Percentiles rank a stretch among this genome's conserved stretches.
phyloP scores from a whole-genome alignment of 2,329 filamentous ascomycete species.

The Hypoxylon sp. region DNA sequence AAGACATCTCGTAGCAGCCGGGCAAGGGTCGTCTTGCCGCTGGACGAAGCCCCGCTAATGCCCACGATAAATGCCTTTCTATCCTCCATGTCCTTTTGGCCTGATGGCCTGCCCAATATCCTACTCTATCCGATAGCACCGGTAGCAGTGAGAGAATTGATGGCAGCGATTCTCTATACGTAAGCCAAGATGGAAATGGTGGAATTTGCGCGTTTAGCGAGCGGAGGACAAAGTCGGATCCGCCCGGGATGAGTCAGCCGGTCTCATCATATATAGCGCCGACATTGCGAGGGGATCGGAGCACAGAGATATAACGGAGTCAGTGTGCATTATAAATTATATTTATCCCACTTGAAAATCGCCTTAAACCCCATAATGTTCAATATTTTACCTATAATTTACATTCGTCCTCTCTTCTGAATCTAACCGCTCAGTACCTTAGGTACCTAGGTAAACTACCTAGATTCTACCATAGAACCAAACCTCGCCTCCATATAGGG shows the following conservation, averaged over 20 bases:
- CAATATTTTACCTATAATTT: not conserved
- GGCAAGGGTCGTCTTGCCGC: slow-evolving; percentile 94
- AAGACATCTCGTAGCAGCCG: slow-evolving; percentile 88
- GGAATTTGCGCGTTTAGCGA: slow-evolving; percentile 24
- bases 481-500: not conserved
- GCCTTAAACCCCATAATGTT: not conserved
- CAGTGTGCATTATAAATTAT: not conserved
- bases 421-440: not conserved
- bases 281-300: not conserved
- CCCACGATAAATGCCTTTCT: slow-evolving; percentile 76
- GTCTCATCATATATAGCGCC: slow-evolving; percentile 3
- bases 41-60: slow-evolving; percentile 91
- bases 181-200: slow-evolving; percentile 25
- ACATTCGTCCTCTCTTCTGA: not conserved
- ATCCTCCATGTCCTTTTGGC: slow-evolving; percentile 46
- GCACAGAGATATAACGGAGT: not conserved
- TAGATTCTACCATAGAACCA: not conserved
- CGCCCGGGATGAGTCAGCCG: slow-evolving; percentile 41
- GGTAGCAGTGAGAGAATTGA: not conserved
- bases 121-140: not conserved
- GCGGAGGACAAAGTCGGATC: slow-evolving; percentile 31
- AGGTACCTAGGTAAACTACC: not conserved
- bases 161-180: not conserved
- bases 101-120: slow-evolving; percentile 6
- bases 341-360: not conserved